Conservation (phyloP, 148 eudicot species). For the Pharnaceum exiguum region DNA sequence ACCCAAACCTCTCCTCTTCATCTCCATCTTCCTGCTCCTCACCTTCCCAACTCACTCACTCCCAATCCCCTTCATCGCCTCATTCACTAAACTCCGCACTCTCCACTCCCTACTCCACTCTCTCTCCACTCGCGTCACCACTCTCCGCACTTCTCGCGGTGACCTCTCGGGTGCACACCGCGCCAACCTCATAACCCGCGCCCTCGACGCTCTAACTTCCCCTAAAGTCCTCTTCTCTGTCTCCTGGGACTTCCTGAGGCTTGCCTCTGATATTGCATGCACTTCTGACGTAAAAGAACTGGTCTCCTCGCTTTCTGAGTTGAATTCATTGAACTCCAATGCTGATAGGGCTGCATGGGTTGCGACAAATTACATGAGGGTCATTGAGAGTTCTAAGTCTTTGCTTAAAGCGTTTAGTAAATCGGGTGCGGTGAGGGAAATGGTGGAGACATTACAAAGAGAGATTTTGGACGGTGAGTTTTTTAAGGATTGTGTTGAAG, state of each 20-base stretch:
- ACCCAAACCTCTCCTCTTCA: neutral
- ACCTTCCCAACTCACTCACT: constrained; percentile 18
- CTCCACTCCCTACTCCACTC: constrained; percentile 74
- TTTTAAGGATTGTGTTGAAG: constrained; percentile 77
- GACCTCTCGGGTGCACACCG: constrained; percentile 56
- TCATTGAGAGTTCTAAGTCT: constrained; percentile 37
- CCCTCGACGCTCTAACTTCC: constrained; percentile 39
- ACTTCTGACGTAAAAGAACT: constrained; percentile 58
- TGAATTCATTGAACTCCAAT: constrained; percentile 45
- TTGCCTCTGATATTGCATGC: constrained; percentile 27
- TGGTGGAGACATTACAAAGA: constrained; percentile 53
- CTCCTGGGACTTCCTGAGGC: constrained; percentile 57
- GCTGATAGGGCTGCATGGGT: constrained; percentile 55
- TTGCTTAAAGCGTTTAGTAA: constrained; percentile 42
- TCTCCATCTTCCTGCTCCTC: constrained; percentile 16
- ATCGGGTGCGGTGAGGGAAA: constrained; percentile 68
- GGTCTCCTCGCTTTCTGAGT: constrained; percentile 37
- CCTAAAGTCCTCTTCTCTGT: constrained; percentile 40
- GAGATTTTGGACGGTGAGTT: constrained; percentile 72
- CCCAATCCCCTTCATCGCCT: constrained; percentile 10
- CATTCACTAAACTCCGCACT: constrained; percentile 38
- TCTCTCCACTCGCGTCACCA: constrained; percentile 66
- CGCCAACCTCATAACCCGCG: constrained; percentile 42
- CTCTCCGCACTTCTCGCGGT: constrained; percentile 64
- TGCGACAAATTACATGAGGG: constrained; percentile 37